Evolutionary conservation across 2,329 filamentous ascomycete species (phyloP).

Genomic region (Sporothrix pseudoabietina): DNA sequence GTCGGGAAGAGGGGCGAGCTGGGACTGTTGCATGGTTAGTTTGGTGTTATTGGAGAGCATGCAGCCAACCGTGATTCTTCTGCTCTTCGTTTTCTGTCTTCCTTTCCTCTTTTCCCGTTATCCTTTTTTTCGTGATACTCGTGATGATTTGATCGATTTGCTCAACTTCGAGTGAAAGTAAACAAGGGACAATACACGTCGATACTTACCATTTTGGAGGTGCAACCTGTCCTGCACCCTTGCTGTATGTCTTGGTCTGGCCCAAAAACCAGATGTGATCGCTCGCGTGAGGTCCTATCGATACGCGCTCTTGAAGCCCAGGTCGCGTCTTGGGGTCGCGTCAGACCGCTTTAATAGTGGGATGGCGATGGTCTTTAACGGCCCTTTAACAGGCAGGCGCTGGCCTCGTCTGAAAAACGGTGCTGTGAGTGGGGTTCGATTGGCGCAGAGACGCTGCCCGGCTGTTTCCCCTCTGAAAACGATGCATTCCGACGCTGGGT

Average conservation of each 20-base stretch:
- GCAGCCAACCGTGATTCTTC: neutral
- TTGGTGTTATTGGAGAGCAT: neutral
- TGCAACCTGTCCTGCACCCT: neutral
- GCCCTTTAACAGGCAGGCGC: neutral
- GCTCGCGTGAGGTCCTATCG: conserved; percentile 20
- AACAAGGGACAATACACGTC: neutral
- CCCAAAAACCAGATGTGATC: neutral
- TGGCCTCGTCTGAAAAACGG: neutral
- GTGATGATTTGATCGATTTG: conserved; percentile 4
- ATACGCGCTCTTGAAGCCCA: neutral
- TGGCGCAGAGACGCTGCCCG: conserved; percentile 15
- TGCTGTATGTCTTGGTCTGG: neutral
- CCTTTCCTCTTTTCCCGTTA: neutral
- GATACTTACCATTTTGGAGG: conserved; percentile 15
- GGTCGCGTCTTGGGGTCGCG: conserved; percentile 26
- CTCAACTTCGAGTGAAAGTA: neutral
- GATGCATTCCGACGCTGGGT: conserved; percentile 4
- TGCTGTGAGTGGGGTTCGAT: conserved; percentile 17
- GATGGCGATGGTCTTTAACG: neutral
- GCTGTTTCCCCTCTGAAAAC: conserved; percentile 15
- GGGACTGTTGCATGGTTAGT: conserved; percentile 67
- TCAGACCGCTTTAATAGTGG: neutral
- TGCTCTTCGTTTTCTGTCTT: neutral
- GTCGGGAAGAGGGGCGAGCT: conserved; percentile 79
- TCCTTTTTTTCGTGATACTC: neutral